Evolutionary conservation across 306 rosid species (phyloP), one percentile per base, ranked within the genome.

Genomic region (Biancaea sappan): DNA sequence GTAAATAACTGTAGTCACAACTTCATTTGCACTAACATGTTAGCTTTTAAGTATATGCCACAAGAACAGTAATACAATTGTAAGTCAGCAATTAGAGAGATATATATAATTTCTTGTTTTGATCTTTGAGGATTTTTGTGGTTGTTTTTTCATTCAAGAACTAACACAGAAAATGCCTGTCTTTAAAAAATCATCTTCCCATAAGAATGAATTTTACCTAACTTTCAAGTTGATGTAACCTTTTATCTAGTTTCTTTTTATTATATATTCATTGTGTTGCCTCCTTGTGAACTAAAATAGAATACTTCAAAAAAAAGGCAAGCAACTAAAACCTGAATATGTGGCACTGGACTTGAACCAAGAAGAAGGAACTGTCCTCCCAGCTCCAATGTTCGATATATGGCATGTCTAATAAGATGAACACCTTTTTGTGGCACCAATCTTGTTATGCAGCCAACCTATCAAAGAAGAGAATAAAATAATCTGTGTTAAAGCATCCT

Each of bases 381-480:
- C 51, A 90, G 83, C 83, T 90, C 96, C 81, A 90, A 32, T 38
- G 99, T 94, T 82, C 87, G 84, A 77, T 87, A 94, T 53, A 94
- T 77, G 13, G 99, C 99, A 82, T 92, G 95, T 74, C 99, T 88
- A 57, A 94, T 94, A 66, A 94, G 97, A 77, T 92, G 96, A 51
- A 94, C 93, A 65, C 99, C 99, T 83, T 94, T 94, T 79, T 94
- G 99, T 29, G 99, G 97, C 77, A 94, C 99, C 91, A 94, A 79
- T 76, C 99, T 88, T 76, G 99, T 94, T 80, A 94, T 86, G 93
- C 95, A 88, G 43, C 92, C 96, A 71, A 94, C 93, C 99, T 94
- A 83, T 83, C 22, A 28, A 67, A 56, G 60, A 69, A 66, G 29
- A 72, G 66, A 84, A 85, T 43, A 50, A 58, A 67, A 48, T 31